Evolutionary conservation across 129 eudicot genomes (phyloP).

Genomic region (Lactuca saligna): DNA sequence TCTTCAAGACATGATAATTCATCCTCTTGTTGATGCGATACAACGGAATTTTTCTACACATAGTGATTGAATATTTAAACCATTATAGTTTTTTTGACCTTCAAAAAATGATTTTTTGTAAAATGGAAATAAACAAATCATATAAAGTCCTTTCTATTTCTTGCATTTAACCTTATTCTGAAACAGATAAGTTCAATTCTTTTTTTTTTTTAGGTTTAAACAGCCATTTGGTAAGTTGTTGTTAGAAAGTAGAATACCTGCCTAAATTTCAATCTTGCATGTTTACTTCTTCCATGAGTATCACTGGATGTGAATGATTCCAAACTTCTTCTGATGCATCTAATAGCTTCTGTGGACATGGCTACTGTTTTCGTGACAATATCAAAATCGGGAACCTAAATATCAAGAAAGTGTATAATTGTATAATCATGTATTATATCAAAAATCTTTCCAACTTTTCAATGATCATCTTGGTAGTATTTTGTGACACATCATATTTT

Average conservation of each 20-base stretch:
- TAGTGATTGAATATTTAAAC: no score
- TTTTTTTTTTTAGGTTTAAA: no score
- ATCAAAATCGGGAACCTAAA: constrained; percentile 74
- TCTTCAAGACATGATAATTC: constrained; percentile 43
- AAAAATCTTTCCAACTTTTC: neutral
- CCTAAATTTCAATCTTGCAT: constrained; percentile 32
- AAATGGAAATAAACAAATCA: neutral
- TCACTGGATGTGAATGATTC: constrained; percentile 48
- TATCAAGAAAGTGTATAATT: constrained; percentile 13
- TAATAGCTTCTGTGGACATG: constrained; percentile 66
- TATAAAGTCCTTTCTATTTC: no score
- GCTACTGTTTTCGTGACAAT: constrained; percentile 50
- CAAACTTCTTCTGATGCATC: constrained; percentile 55
- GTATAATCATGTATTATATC: constrained; percentile 4
- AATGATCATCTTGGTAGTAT: neutral
- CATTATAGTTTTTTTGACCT: no score
- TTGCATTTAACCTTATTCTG: neutral
- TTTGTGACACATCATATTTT: neutral
- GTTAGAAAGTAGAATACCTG: constrained; percentile 41
- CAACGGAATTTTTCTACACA: constrained; percentile 38
- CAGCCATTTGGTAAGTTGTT: neutral
- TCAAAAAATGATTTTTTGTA: no score
- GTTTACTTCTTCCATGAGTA: constrained; percentile 33
- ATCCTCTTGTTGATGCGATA: constrained; percentile 28
- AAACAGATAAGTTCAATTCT: constrained; percentile 1